Evolutionary conservation across 208 protist genomes (phyloP).

Genomic region (Leishmania mexicana): DNA sequence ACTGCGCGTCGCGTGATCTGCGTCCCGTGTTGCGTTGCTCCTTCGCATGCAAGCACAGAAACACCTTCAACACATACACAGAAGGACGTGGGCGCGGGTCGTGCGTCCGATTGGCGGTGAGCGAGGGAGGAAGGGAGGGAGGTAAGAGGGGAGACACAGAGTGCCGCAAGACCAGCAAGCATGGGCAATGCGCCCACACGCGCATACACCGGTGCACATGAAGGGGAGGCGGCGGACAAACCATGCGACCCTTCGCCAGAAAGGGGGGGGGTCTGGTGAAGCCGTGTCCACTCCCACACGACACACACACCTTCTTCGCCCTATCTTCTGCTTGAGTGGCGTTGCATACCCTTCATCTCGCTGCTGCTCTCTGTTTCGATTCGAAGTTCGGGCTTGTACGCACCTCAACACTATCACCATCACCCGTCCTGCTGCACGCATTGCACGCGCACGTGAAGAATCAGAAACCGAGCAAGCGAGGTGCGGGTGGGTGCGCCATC

Average conservation of each 20-base stretch:
- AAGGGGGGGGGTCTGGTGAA: neutral
- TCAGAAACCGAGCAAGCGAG: neutral
- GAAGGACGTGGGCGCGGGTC: neutral
- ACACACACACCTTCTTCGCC: neutral
- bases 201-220: neutral
- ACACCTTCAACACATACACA: neutral
- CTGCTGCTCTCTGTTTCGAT: neutral
- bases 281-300: neutral
- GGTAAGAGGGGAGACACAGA: neutral
- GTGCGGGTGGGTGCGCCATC: neutral
- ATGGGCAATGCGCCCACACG: neutral
- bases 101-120: neutral
- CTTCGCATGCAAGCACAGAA: neutral
- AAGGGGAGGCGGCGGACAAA: neutral
- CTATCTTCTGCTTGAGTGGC: neutral
- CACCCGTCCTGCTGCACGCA: neutral
- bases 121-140: neutral
- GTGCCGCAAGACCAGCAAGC: neutral
- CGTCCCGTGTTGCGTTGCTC: neutral
- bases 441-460: neutral
- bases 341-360: too few relatives aligned
- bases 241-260: neutral
- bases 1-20: neutral
- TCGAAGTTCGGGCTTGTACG: neutral
- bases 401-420: neutral